A percentile compares a stretch with the other conserved stretches of the same genome.
Conservation (phyloP, 352 stramenopile species). For the Phytopythium mirpurense region DNA sequence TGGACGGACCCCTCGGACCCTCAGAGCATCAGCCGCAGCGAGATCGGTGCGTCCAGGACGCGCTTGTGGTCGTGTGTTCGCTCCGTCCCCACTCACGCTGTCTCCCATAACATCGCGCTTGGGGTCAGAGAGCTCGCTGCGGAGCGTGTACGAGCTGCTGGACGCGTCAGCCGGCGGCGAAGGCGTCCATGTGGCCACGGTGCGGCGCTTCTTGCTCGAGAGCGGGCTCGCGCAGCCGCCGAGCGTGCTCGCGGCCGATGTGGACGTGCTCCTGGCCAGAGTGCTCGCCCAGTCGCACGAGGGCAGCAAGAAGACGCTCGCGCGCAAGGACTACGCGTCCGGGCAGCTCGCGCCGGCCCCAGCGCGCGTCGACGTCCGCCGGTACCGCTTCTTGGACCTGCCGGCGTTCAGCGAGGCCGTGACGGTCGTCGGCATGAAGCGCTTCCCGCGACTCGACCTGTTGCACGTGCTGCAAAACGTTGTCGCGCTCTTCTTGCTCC, state of each 20-base stretch:
- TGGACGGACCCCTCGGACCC: neutral
- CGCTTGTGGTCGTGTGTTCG: neutral
- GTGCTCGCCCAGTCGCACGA: constrained; percentile 52
- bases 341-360: constrained; percentile 10
- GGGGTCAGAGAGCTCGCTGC: constrained; percentile 17
- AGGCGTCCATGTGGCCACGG: constrained; percentile 57
- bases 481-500: constrained; percentile 43
- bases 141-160: constrained; percentile 39
- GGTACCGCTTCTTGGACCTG: constrained; percentile 59
- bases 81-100: too few species aligned
- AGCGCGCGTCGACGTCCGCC: neutral
- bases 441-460: constrained; percentile 50
- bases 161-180: constrained; percentile 38
- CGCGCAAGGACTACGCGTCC: constrained; percentile 55
- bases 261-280: constrained; percentile 62
- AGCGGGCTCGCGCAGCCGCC: constrained; percentile 52
- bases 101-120: neutral
- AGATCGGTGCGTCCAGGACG: constrained; percentile 16
- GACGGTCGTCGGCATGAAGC: constrained; percentile 55
- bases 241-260: constrained; percentile 37
- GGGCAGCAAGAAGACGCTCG: constrained; percentile 38
- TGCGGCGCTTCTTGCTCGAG: constrained; percentile 63
- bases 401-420: constrained; percentile 69
- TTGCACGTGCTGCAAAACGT: constrained; percentile 48
- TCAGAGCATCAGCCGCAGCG: constrained; percentile 11